Base-by-base conservation (phyloP, 108 stramenopile species). In the Heterococcus sp. region DNA sequence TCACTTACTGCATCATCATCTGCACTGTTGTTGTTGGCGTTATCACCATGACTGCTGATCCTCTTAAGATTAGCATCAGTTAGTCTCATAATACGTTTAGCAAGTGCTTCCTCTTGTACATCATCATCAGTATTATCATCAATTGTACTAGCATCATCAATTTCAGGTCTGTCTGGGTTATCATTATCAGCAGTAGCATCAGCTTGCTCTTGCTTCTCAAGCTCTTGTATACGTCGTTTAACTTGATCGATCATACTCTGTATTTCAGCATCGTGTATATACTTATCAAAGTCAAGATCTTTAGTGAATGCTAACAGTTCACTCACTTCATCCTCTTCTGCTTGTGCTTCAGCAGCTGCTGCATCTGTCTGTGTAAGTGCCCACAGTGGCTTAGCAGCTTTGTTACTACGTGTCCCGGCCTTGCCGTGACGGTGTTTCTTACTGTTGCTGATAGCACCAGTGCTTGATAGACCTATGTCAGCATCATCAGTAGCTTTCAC, bases 221-320 rank as follows among this genome's bases (percentile, higher is more conserved):
- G 46, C 46, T 14, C 46, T 21, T 58, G 5, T 27, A 81, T 80
- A 27, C 77, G 31, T 39, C 34, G 74, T 82, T 78, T 78, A 2
- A 82, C 87, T 39, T 75, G 87, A 29, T 89, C 81, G 26, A 89
- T 80, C 75, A 81, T 87, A 8, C 82, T 38, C 68, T 87, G 86
- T 27, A 94, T 80, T 68, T 94, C 93, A 32, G 92, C 70, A 30
- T 94, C 93, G 39, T 90, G 78, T 63, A 90, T 75, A 78, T 92
- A 93, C 74, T 89, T 86, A 30, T 92, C 93, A 87, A 90, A 92
- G 76, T 92, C 89, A 1, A 94, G 84, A 3, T 75, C 84, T n/a
- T 89, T 76, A 14, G 91, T 92, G 76, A 93, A 94, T 35, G 83
- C 75, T 1, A 94, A 78, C n/a, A 94, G 82, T 66, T 93, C 91